Base-by-base conservation (phyloP, 2,329 filamentous ascomycete genomes). In the Exophiala mesophila region DNA sequence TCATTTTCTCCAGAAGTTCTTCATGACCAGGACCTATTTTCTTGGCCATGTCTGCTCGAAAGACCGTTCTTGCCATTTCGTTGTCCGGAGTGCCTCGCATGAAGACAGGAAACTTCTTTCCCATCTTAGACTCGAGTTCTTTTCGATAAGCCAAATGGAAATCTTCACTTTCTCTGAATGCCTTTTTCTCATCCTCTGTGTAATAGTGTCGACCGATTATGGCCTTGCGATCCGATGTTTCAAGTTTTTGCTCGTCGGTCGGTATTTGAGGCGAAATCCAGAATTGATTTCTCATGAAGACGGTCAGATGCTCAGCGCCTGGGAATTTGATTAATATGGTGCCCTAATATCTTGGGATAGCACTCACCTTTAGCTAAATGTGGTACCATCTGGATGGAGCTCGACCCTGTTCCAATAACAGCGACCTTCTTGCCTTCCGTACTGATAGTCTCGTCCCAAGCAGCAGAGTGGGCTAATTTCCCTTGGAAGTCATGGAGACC, bases 401-500 rank as follows among this genome's bases (percentile, higher is more conserved):
- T 77, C 0, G 78, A 75, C 1, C 80, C 80, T 0, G 78, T 83
- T 5, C 80, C 80, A 20, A 84, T 74, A 39, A 83, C 71, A 13
- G 72, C 80, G 38, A 77, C 71, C n/a, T 71, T 69, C 58, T 83
- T 83, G 38, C 70, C 70, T 30, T 68, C 68, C 20, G 79, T 69
- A 36, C 74, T 67, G 15, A 82, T 40, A 2, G 43, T 39, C 3
- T 54, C 47, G 33, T 62, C 55, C 59, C 61, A 66, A 6, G 51
- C 50, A 2, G 59, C 58, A 13, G 53, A 56, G 36, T 63, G 61
- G 28, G 59, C 45, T 5, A 66, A 45, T 13, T 55, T 45, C 5
- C 65, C 64, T 36, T 57, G 44, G 49, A 64, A 67, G 2, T 51
- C 47, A 8, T 60, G 38, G 4, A 66, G 47, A 3, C 65, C 64